A percentile compares a stretch with the other conserved stretches of the same genome.
phyloP scores from a whole-genome alignment of 2,329 filamentous ascomycete genomes.

The Penicillium sp. region DNA sequence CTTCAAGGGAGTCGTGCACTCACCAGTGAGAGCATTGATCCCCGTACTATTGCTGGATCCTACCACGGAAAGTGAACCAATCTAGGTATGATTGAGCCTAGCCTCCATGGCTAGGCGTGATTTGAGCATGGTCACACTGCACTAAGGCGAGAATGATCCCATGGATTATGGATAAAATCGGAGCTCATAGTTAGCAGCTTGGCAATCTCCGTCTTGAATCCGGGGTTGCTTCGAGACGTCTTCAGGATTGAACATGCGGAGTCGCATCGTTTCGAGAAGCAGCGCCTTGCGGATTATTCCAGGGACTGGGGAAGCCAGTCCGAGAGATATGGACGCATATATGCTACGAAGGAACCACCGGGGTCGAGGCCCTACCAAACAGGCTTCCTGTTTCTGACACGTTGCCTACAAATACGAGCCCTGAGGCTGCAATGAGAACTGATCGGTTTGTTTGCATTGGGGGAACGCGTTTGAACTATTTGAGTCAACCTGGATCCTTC shows the following conservation, averaged over 20 bases:
- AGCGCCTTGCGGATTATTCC: neutral
- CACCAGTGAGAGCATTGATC: neutral
- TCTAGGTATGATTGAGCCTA: constrained; percentile 1
- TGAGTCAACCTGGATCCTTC: neutral
- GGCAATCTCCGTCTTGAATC: neutral
- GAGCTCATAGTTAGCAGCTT: neutral
- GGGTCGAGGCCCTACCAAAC: neutral
- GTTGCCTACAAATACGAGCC: neutral
- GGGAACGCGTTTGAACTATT: neutral
- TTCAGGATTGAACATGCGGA: neutral
- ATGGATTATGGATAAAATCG: neutral
- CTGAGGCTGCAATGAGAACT: neutral
- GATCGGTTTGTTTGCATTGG: neutral
- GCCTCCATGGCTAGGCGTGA: neutral
- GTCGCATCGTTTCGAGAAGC: neutral
- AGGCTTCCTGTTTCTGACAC: neutral
- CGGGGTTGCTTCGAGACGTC: neutral
- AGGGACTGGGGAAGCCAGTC: neutral
- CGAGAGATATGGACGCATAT: neutral
- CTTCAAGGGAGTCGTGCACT: no score
- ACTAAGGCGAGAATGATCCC: neutral
- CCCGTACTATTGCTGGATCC: neutral
- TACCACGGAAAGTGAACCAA: neutral
- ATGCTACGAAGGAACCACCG: neutral
- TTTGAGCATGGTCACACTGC: neutral